Base-by-base conservation (phyloP, 1,139 yeast species). In the Magnusiomyces tetraspermus region DNA sequence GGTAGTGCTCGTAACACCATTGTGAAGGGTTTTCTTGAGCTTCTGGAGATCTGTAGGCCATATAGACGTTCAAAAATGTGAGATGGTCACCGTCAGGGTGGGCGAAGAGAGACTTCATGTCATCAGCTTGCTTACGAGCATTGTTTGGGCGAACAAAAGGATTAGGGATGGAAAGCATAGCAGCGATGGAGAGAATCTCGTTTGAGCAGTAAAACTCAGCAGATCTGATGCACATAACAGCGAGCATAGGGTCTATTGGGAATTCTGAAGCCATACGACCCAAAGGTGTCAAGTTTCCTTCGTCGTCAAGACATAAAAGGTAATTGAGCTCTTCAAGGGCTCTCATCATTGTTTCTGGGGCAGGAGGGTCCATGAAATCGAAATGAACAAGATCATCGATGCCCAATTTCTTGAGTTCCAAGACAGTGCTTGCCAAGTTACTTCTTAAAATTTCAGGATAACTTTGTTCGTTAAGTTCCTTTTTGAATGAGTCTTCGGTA, bases 301-400 rank as follows among this genome's bases (percentile, higher is more conserved):
- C 94, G 66, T 92, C 97, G 59, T 89, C 88, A 55, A 92, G 76
- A 72, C 97, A 92, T 28, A 83, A 83, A 57, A 92, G 75, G 66
- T 88, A 92, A 66, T 92, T 90, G 64, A 92, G 77, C 69, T 92
- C 98, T 70, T 92, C 98, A 60, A 92, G 74, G 0, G 98, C 97
- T 67, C 97, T 79, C 97, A 92, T 90, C 98, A 92, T 92, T 8
- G 98, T 92, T 70, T 92, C 98, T 3, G 97, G 97, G 1, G 98
- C 97, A n/a, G 98, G 98, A 8, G 98, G 97, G 66, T 92, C 98
- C 96, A 92, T 92, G 65, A 92, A 92, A 68, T 92, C 98, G 66
- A 92, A 92, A 70, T 92, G 97, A 33, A 92, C 98, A 66, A 92
- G 78, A 70, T 92, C 98, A 66, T 92, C 96, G 60, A 92, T 79